phyloP scores from a whole-genome alignment of 805 yeast species.

The Barnettozyma californica region DNA sequence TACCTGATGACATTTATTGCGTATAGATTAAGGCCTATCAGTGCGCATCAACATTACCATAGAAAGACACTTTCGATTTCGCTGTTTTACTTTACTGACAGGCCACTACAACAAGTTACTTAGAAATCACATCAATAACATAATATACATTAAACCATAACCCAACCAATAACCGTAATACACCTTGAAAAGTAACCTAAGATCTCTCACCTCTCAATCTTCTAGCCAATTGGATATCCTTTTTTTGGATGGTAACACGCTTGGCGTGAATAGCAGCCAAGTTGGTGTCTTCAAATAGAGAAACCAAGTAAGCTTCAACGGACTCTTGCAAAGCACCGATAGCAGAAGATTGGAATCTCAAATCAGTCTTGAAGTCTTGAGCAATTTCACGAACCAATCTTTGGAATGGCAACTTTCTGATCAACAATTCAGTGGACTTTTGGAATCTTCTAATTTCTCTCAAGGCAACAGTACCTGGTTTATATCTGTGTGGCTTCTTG shows the following conservation, averaged over 20 bases:
- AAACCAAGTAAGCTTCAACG: slow-evolving; percentile 95
- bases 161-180: slow-evolving; percentile 8
- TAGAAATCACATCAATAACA: slow-evolving; percentile 3
- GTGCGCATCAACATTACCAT: no score
- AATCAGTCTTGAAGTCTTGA: slow-evolving; percentile 86
- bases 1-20: no score
- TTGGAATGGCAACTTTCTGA: slow-evolving; percentile 96
- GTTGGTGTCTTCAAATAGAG: slow-evolving; percentile 95
- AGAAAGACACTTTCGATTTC: no score
- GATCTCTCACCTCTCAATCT: slow-evolving; percentile 72
- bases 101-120: neutral
- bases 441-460: slow-evolving; percentile 98
- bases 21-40: no score
- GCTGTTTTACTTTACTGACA: no score
- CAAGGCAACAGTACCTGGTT: slow-evolving; percentile 95
- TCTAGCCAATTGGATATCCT: slow-evolving; percentile 96
- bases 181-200: neutral
- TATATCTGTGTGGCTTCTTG: slow-evolving; percentile 92
- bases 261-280: slow-evolving; percentile 98
- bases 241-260: slow-evolving; percentile 98
- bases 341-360: slow-evolving; percentile 96
- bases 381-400: slow-evolving; percentile 95
- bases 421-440: slow-evolving; percentile 89
- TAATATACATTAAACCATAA: slow-evolving; percentile 10
- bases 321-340: slow-evolving; percentile 98